Evolutionary conservation across 2,329 filamentous ascomycete genomes (phyloP), one percentile per base, ranked within the genome.

Genomic region (Tolypocladium capitatum): DNA sequence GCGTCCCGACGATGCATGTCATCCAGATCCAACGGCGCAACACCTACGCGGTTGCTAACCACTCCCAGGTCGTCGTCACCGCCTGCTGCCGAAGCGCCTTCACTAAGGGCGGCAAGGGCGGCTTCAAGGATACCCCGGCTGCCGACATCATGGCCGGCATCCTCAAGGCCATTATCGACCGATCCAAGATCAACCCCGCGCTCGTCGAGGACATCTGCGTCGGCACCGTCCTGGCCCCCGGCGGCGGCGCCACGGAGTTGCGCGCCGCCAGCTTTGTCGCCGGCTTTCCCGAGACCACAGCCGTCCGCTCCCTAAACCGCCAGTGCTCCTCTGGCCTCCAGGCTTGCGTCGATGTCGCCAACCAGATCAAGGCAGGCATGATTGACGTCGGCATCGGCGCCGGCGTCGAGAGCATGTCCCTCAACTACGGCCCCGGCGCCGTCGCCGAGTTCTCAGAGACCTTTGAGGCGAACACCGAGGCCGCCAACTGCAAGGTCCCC

Each of bases 181-280:
- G 88, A 58, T 96, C 90, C 56, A 81, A 82, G 55, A 94, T 97
- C 68, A 86, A 96, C 69, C 90, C 92, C 21, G 72, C 72, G 34
- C 75, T 92, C 33, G 88, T 98, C 44, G 87, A 97, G 68, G 92
- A 98, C 63, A 84, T 98, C 55, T 84, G 84, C 46, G 90, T 97
- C 49, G 92, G 92, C 55, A 84, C 83, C 48, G 92, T 98, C 30
- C 81, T 98, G 44, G 81, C 91, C 18, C 91, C 91, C 32, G 92
- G 92, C 52, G 92, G 89, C 57, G 92, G 91, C 56, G 92, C 92
- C 21, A 97, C 92, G 43, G 92, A 97, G 72, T 96, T 95, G 81
- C 84, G 92, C 55, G 92, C 89, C 51, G 92, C 92, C 33, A 83
- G 84, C 47, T 75, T 97, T 49, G 87, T 88, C 7, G 92, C 92